Base-by-base conservation (phyloP, 345 rosid genomes). In the Combretum micranthum region DNA sequence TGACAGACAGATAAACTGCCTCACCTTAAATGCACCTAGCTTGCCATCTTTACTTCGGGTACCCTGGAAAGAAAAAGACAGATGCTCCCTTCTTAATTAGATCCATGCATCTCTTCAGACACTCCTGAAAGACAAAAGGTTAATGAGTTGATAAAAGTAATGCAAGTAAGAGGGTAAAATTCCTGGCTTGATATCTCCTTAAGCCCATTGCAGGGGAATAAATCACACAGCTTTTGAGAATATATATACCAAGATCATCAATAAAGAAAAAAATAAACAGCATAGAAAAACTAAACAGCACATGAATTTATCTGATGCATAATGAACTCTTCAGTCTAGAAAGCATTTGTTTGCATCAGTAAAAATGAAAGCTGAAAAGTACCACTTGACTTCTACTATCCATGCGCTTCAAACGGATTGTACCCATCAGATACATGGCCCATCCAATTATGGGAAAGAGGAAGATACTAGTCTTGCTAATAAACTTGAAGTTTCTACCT, bases 351-450 rank as follows among this genome's bases (percentile, higher is more conserved):
- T 32, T n/a, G 52, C 42, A 19, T 26, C 50, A 37, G 19, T 37
- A 52, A 8, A 53, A 58, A 21, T 44, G 12, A 49, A 48, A 57
- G 54, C 45, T 42, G 58, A 20, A 4, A 53, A 47, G 20, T 78
- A 89, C 97, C 91, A 93, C 50, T 60, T 89, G 97, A 80, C 99
- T 93, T 77, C 83, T 77, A 71, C 79, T 79, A 55, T 89, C 97
- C 95, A 82, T 83, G 64, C 97, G 85, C 71, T 87, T 93, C 71
- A 87, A 69, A 49, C 97, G 97, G 76, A 93, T 71, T 15, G 69
- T 69, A 37, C 99, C 97, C 80, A 93, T 46, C 91, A 93, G 71
- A 50, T 54, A 69, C 97, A 93, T 93, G 53, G 92, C 97, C 97
- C 99, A 93, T 7, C 99, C 99, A 21, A 93, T 81, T 2, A 83